Conservation (phyloP, 1,284 basidiomycete genomes). For the Takashimella tepidaria region DNA sequence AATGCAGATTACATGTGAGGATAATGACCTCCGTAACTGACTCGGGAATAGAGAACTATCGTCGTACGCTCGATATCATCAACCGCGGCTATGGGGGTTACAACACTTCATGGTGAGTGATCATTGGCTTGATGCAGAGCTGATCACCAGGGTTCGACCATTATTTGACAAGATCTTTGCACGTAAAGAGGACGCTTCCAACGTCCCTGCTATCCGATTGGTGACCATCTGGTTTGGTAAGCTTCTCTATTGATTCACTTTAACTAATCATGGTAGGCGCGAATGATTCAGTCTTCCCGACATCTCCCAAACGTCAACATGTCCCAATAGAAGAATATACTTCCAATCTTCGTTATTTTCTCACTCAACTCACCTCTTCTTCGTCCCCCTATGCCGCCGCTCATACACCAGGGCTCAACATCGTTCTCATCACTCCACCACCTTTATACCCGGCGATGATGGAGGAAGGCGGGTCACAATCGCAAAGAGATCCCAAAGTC, state of each 20-base stretch:
- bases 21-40: background rate
- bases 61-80: constrained; percentile 31
- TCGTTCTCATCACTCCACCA: constrained; percentile 77
- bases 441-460: constrained; percentile 61
- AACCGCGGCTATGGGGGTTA: constrained; percentile 38
- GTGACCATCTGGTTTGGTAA: constrained; percentile 40
- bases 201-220: constrained; percentile 21
- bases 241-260: constrained; percentile 4
- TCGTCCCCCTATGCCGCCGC: constrained; percentile 16
- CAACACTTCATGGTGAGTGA: constrained; percentile 27
- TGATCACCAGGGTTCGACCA: constrained; percentile 6
- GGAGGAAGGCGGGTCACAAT: constrained; percentile 7
- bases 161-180: constrained; percentile 32
- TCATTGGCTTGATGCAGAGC: background rate
- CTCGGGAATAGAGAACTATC: constrained; percentile 24
- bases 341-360: constrained; percentile 22
- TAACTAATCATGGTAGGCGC: constrained; percentile 17
- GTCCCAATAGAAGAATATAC: constrained; percentile 22
- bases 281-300: constrained; percentile 19
- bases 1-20: too few relatives aligned
- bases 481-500: constrained; percentile 57
- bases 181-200: constrained; percentile 19
- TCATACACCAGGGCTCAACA: constrained; percentile 27
- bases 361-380: constrained; percentile 19
- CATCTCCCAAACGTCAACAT: constrained; percentile 8